These are phyloP conservation scores for Solanum neorickii DNA, from an alignment of 257 asterid species.

Conservation along the genomic window DNA sequence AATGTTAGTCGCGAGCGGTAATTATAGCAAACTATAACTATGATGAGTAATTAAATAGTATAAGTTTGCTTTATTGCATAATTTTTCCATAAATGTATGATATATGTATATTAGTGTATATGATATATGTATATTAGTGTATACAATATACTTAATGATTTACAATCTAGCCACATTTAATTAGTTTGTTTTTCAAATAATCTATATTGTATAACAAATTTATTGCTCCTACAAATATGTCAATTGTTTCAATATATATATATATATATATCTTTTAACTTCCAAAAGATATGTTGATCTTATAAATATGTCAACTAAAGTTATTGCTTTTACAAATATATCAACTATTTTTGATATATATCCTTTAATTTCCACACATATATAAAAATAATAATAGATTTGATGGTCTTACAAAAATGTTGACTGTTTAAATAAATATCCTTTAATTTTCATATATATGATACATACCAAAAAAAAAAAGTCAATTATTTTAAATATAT, in stretches of 20 bases:
- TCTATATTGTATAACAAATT: background rate
- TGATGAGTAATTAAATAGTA: too few species aligned
- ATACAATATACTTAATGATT: too few species aligned
- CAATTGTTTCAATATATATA: background rate
- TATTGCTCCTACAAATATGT: background rate
- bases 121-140: too few species aligned
- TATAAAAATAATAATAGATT: background rate
- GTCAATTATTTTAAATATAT: background rate
- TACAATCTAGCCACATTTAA: too few species aligned
- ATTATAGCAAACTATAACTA: too few species aligned
- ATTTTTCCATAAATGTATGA: too few species aligned
- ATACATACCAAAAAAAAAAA: background rate
- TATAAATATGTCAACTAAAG: background rate
- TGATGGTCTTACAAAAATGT: background rate
- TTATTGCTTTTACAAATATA: background rate
- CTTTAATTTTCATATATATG: background rate
- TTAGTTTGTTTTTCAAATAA: too few species aligned
- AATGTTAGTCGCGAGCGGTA: too few species aligned
- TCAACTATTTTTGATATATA: background rate
- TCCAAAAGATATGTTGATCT: too few species aligned
- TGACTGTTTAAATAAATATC: background rate
- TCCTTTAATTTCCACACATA: background rate
- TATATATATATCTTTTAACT: too few species aligned
- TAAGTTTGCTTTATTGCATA: too few species aligned
- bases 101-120: too few species aligned